Conservation (phyloP, 2,329 filamentous ascomycete genomes). For the Trichoderma brevicompactum region DNA sequence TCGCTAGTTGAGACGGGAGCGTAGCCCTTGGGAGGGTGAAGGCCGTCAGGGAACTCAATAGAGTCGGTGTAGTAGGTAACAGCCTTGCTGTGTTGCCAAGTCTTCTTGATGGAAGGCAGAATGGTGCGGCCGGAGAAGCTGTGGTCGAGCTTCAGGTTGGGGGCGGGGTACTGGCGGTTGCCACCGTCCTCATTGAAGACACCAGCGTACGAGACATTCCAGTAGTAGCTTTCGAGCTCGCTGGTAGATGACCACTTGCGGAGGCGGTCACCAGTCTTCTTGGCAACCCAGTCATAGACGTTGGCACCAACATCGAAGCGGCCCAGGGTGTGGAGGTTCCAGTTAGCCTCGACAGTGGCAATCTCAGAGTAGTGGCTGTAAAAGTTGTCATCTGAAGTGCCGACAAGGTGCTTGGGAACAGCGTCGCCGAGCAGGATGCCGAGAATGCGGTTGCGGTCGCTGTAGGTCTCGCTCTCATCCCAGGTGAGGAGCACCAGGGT, state of each 20-base stretch:
- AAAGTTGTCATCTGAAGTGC: slow-evolving; percentile 70
- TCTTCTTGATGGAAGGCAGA: slow-evolving; percentile 44
- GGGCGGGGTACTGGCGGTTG: slow-evolving; percentile 45
- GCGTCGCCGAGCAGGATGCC: slow-evolving; percentile 74
- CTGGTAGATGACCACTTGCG: slow-evolving; percentile 44
- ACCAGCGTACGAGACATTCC: slow-evolving; percentile 61
- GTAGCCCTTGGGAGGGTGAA: slow-evolving; percentile 49
- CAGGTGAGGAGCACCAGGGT: slow-evolving; percentile 79
- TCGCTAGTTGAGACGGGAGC: slow-evolving; percentile 32
- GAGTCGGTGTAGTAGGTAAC: slow-evolving; percentile 50
- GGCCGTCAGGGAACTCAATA: slow-evolving; percentile 48
- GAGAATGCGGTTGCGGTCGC: slow-evolving; percentile 69
- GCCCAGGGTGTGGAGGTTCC: slow-evolving; percentile 69
- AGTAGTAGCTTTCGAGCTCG: slow-evolving; percentile 49
- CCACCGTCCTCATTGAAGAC: slow-evolving; percentile 46
- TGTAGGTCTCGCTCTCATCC: slow-evolving; percentile 76
- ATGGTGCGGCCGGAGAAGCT: slow-evolving; percentile 43
- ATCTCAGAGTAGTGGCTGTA: slow-evolving; percentile 76
- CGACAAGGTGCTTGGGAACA: slow-evolving; percentile 65
- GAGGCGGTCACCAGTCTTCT: slow-evolving; percentile 61
- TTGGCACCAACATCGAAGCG: slow-evolving; percentile 75
- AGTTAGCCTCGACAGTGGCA: slow-evolving; percentile 70
- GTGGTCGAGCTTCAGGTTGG: slow-evolving; percentile 45
- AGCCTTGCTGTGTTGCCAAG: slow-evolving; percentile 45
- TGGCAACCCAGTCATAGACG: slow-evolving; percentile 65